Evolutionary conservation across 140 eudicot genomes (phyloP), one percentile per base, ranked within the genome.

Genomic region (Eryngium alpinum): DNA sequence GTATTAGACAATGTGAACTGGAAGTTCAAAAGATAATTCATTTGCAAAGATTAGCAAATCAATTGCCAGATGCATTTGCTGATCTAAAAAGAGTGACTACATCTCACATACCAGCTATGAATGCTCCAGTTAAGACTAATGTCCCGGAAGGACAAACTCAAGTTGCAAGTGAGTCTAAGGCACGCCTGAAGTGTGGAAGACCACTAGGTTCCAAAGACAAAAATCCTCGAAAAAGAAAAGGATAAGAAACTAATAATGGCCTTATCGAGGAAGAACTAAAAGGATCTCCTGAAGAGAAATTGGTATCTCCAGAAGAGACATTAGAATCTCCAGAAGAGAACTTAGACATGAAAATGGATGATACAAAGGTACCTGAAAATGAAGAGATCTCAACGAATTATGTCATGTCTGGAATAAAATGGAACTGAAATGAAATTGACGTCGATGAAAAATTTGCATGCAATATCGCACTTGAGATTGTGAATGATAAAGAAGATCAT

Each of bases 61-160:
- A 80, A 74, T 43, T 86, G 79, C 80, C 76, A 78, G 89, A 86
- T n/a, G 70, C 84, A 80, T 81, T 82, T 82, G 79, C 77, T 46
- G 84, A 84, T 25, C 69, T 65, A 21, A 84, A 65, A 50, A 77
- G 75, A 77, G 80, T 77, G 51, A 82, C 83, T 6, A 77, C 67
- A 29, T 83, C 74, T 18, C 79, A 66, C 70, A 32, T 67, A 33
- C 63, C 79, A 83, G 70, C 83, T 78, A 44, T 43, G 2, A 77
- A 78, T 83, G 83, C 86, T 69, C 86, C 74, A 5, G 21, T 70
- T 18, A 31, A n/a, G n/a, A 79, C 67, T 79, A 69, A 84, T 65
- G 72, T 50, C 82, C 77, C 72, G 9, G 70, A n/a, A n/a, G n/a
- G n/a, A n/a, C n/a, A n/a, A n/a, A n/a, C n/a, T n/a, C n/a, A n/a